Evolutionary conservation across 2,329 filamentous ascomycete species (phyloP), one percentile per base, ranked within the genome.

Genomic region (Fusarium sp.): DNA sequence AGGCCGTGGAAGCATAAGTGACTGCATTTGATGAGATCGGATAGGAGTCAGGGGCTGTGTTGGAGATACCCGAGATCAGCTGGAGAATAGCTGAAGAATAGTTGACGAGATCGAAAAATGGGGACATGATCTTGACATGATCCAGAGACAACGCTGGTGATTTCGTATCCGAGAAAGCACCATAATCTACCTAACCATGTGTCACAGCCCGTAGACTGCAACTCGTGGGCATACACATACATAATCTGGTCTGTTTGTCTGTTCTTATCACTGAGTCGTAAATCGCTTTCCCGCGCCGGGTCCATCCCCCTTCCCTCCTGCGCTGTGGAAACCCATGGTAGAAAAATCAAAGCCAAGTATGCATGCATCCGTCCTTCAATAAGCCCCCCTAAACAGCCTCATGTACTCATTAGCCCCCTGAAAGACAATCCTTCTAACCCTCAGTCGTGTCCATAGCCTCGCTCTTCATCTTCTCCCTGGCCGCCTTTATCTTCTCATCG

Each of bases 401-500:
- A 54, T 20, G 10, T 18, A 23, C 34, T 16, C 45, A 50, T 35
- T 25, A 59, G 13, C 13, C 41, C 20, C 25, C 18, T 23, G 16
- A 6, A 54, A 52, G 30, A 34, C 37, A 20, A 27, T 20, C 35
- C 35, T 25, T 27, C 18, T 69, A 83, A 20, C 80, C 85, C 39
- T 84, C 83, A 5, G 83, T 83, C 2, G 84, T 87, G 70, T 88
- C 87, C 84, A 88, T 88, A 3, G 78, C 65, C 18, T 85, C 83
- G 2, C 48, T 75, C 59, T 81, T 78, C 10, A 82, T 64, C 73
- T 84, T 85, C 1, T 77, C 82, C 79, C 83, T 87, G 1, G 85
- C 85, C 2, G 84, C 84, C 41, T 85, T 84, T n/a, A 89, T 82
- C 67, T 83, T 86, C 77, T 86, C 87, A 32, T 85, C 85, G 73